A percentile compares a stretch with the other conserved stretches of the same genome.
Evolutionary conservation across 306 rosid species (phyloP).

Genomic region (Geum urbanum): DNA sequence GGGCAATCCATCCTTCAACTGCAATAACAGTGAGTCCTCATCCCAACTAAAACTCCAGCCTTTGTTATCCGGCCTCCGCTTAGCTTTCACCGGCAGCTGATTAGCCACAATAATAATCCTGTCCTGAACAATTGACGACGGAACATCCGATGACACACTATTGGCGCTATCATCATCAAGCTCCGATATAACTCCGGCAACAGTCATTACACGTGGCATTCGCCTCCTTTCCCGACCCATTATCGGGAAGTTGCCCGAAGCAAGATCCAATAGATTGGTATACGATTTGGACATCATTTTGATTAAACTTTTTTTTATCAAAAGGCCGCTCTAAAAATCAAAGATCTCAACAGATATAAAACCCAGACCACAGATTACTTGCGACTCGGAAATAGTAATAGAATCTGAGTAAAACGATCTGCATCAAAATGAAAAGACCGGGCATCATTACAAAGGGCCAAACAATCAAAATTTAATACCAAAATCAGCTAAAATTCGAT

Average conservation of each 20-base stretch:
- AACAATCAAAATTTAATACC: neutral
- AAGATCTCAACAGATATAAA: slow-evolving; percentile 29
- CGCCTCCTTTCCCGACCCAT: slow-evolving; percentile 55
- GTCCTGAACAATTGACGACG: slow-evolving; percentile 46
- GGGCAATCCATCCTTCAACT: slow-evolving; percentile 55
- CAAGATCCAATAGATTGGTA: slow-evolving; percentile 59
- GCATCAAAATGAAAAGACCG: slow-evolving; percentile 19
- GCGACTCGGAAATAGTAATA: slow-evolving; percentile 22
- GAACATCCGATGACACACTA: slow-evolving; percentile 56
- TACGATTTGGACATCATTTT: slow-evolving; percentile 63
- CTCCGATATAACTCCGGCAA: slow-evolving; percentile 56
- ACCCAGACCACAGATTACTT: slow-evolving; percentile 23
- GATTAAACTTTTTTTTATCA: slow-evolving; percentile 5
- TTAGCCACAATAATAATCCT: slow-evolving; percentile 55
- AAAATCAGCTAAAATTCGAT: slow-evolving; percentile 16
- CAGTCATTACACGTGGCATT: slow-evolving; percentile 55
- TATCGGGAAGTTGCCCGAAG: slow-evolving; percentile 55
- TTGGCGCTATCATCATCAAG: slow-evolving; percentile 57
- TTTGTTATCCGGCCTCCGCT: slow-evolving; percentile 49
- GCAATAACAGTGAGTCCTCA: slow-evolving; percentile 52
- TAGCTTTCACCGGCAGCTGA: slow-evolving; percentile 55
- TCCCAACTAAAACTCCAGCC: slow-evolving; percentile 68
- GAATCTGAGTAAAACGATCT: slow-evolving; percentile 34
- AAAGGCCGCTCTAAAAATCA: too few relatives aligned
- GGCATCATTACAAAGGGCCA: slow-evolving; percentile 14